Evolutionary conservation across 352 stramenopile genomes (phyloP), one percentile per base, ranked within the genome.

Genomic region (Halophytophthora batemanensis): DNA sequence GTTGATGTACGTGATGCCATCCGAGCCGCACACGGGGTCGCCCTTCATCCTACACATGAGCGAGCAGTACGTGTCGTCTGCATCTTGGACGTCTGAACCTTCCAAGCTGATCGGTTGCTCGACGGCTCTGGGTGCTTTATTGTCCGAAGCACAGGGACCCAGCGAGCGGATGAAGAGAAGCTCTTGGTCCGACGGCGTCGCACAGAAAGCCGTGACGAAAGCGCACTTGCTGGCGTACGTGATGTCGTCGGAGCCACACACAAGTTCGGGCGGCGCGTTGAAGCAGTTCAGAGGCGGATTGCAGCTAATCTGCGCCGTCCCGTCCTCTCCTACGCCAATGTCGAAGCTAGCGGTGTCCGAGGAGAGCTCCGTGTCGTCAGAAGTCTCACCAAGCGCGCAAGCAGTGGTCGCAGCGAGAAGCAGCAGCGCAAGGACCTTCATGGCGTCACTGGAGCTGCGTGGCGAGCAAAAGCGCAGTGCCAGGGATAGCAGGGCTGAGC

Each of bases 1-100:
- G 42, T 82, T 84, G 45, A 61, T 70, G 46, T 84, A 84, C 15
- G 70, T 84, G 46, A 65, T 44, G 42, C 68, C 68, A 48, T 86
- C 71, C 3, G 58, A 75, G n/a, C 74, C 74, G 31, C 74, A 85
- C 6, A 85, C 71, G 2, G 52, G 34, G 18, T 76, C 60, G 21
- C 45, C 66, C 46, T 52, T 60, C 39, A 69, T 29, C 21, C 66
- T 66, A 54, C 64, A 72, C 46, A 29, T 72, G 29, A 72, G 46
- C 4, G 56, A 60, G 41, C 64, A 72, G 35, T 66, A 72, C 22
- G n/a, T 29, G 14, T 46, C 7, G n/a, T 69, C 61, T 2, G 61
- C 46, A 1, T 66, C 46, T 1, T 40, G 36, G 10, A 13, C 18
- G 31, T 11, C 42, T 8, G 37, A 8, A 45, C 36, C 3, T 53